Percentiles rank a stretch among this genome's conserved stretches.
phyloP scores from a whole-genome alignment of 305 asterid species.

The Andrographis paniculata region DNA sequence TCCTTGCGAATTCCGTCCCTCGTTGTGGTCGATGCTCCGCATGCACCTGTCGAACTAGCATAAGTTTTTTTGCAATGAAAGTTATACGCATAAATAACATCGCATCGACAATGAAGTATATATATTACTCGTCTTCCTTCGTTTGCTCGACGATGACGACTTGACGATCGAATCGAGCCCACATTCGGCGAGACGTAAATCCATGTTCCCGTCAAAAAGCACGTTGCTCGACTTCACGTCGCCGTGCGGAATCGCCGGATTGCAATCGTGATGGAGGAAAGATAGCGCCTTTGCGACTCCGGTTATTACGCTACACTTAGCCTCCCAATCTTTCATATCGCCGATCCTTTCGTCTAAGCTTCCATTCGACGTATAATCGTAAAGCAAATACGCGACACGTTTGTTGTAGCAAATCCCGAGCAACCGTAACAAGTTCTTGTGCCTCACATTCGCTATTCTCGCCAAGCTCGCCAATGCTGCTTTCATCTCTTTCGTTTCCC shows the following conservation, averaged over 20 bases:
- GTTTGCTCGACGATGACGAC: conserved; percentile 21
- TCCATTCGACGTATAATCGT: conserved; percentile 67
- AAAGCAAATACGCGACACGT: conserved; percentile 57
- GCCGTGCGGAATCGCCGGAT: conserved; percentile 83
- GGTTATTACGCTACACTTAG: conserved; percentile 41
- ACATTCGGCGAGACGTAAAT: conserved; percentile 68
- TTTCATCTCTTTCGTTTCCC: conserved; percentile 43
- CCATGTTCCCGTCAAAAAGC: conserved; percentile 79
- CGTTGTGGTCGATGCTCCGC: conserved; percentile 30
- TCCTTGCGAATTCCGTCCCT: conserved; percentile 61
- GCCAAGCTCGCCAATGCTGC: conserved; percentile 28
- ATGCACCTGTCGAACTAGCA: too few species aligned
- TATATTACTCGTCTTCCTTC: conserved; percentile 47
- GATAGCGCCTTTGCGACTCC: conserved; percentile 69
- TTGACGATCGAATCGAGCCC: conserved; percentile 52
- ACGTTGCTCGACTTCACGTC: conserved; percentile 54
- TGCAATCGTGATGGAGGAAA: conserved; percentile 75
- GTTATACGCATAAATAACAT: not conserved
- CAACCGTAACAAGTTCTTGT: conserved; percentile 62
- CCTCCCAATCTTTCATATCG: conserved; percentile 50
- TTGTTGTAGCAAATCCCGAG: conserved; percentile 65
- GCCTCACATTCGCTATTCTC: conserved; percentile 63
- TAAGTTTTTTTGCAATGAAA: too few species aligned
- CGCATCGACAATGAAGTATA: not conserved
- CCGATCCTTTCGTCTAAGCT: conserved; percentile 51